Percentiles rank a stretch among this genome's conserved stretches.
Conservation (phyloP, 495 filamentous ascomycete species). For the Penicillium atrosanguineum region DNA sequence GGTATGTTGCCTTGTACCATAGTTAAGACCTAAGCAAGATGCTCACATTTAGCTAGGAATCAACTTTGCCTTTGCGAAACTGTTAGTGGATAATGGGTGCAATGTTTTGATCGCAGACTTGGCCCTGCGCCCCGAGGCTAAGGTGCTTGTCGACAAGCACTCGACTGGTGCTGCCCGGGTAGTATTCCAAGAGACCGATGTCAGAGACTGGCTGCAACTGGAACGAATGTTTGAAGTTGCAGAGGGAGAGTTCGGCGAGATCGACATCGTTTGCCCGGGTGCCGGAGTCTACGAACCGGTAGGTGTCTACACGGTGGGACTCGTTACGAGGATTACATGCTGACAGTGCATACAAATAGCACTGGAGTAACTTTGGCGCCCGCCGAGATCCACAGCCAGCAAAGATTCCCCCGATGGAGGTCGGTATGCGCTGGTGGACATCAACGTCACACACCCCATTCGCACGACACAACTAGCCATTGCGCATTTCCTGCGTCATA, state of each 20-base stretch:
- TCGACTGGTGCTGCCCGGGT: constrained; percentile 40
- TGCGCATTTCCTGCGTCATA: constrained; percentile 47
- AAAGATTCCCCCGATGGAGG: constrained; percentile 45
- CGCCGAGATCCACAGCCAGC: constrained; percentile 50
- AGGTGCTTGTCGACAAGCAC: constrained; percentile 54
- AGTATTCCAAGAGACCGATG: constrained; percentile 63
- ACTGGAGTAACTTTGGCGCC: constrained; percentile 66
- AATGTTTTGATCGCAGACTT: constrained; percentile 67
- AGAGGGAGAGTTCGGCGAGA: constrained; percentile 51
- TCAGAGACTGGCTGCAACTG: constrained; percentile 58
- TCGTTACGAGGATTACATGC: background rate
- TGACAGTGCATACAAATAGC: constrained; percentile 18
- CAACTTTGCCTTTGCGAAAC: constrained; percentile 58
- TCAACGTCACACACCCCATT: constrained; percentile 70
- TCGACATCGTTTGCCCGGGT: constrained; percentile 67
- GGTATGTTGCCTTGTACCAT: constrained; percentile 38
- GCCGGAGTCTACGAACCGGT: constrained; percentile 69
- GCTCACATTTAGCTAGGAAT: constrained; percentile 27
- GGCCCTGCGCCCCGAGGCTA: constrained; percentile 60
- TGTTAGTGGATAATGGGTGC: constrained; percentile 58
- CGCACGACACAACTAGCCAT: constrained; percentile 65
- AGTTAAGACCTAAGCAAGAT: background rate
- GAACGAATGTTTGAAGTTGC: constrained; percentile 56
- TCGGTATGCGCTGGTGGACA: constrained; percentile 58
- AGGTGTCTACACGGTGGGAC: constrained; percentile 7